Evolutionary conservation across 2,329 filamentous ascomycete genomes (phyloP).

Genomic region (Thielaviopsis punctulata): DNA sequence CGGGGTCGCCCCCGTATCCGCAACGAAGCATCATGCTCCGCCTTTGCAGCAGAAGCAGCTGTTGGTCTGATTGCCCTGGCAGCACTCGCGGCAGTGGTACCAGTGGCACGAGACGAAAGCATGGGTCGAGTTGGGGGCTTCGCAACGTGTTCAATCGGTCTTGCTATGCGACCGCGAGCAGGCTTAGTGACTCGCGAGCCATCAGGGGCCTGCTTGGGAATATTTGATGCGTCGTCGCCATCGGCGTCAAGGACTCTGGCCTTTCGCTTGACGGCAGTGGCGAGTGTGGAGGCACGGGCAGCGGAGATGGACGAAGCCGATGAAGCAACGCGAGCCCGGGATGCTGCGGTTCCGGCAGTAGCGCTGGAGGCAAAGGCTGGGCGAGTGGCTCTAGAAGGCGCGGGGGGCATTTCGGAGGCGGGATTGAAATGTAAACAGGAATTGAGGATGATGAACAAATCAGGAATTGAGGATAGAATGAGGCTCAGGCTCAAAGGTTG

Average conservation of each 20-base stretch:
- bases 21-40: background rate
- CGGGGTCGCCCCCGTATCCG: background rate
- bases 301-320: background rate
- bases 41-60: constrained; percentile 3
- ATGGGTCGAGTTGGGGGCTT: constrained; percentile 13
- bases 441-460: background rate
- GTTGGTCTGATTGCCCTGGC: constrained; percentile 16
- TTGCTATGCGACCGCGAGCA: constrained; percentile 29
- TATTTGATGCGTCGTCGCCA: constrained; percentile 28
- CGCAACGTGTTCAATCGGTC: constrained; percentile 17
- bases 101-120: constrained; percentile 13
- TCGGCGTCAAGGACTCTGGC: constrained; percentile 34
- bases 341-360: constrained; percentile 30
- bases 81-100: constrained; percentile 20
- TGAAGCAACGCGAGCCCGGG: constrained; percentile 26
- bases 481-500: background rate
- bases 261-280: constrained; percentile 25
- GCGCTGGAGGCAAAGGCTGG: constrained; percentile 17
- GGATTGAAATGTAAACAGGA: background rate
- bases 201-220: constrained; percentile 24
- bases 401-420: background rate
- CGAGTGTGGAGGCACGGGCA: background rate
- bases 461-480: background rate
- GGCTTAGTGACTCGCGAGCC: constrained; percentile 15
- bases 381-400: constrained; percentile 8